These are phyloP conservation scores for Kokia cookei DNA, from an alignment of 441 rosid genomes.

Conservation along the genomic window DNA sequence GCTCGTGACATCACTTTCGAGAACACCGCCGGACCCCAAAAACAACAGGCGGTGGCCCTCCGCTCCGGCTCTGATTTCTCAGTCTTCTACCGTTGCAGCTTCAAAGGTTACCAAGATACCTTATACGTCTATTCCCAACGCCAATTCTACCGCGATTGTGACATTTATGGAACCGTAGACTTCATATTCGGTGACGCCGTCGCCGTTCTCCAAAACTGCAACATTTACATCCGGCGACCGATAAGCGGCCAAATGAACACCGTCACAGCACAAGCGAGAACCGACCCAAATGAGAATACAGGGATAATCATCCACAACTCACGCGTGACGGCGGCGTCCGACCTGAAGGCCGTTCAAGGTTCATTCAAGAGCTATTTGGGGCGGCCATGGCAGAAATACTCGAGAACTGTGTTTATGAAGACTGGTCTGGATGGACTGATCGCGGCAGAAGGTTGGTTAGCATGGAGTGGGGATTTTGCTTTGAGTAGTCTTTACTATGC, in stretches of 20 bases:
- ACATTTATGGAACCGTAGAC: conserved; percentile 49
- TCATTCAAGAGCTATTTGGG: conserved; percentile 36
- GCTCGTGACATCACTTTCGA: conserved; percentile 46
- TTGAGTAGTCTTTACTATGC: conserved; percentile 48
- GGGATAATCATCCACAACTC: conserved; percentile 53
- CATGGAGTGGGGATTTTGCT: conserved; percentile 49
- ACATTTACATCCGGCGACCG: conserved; percentile 40
- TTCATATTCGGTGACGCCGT: conserved; percentile 55
- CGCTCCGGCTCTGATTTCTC: conserved; percentile 59
- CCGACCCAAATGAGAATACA: conserved; percentile 46
- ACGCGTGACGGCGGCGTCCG: conserved; percentile 22
- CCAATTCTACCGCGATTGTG: conserved; percentile 58
- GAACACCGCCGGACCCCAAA: conserved; percentile 55
- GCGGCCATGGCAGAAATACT: conserved; percentile 49
- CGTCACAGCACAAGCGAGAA: conserved; percentile 46
- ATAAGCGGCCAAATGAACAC: conserved; percentile 33
- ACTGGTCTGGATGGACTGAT: conserved; percentile 31
- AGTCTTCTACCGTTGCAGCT: conserved; percentile 45
- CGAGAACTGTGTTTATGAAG: conserved; percentile 54
- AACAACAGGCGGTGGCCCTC: conserved; percentile 59
- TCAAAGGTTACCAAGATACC: conserved; percentile 63
- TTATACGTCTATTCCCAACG: conserved; percentile 53
- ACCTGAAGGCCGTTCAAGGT: conserved; percentile 21
- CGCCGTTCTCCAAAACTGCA: conserved; percentile 39
- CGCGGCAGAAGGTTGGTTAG: conserved; percentile 39